Conservation (phyloP, 805 yeast species). For the Diddensiella caesifluorescens region DNA sequence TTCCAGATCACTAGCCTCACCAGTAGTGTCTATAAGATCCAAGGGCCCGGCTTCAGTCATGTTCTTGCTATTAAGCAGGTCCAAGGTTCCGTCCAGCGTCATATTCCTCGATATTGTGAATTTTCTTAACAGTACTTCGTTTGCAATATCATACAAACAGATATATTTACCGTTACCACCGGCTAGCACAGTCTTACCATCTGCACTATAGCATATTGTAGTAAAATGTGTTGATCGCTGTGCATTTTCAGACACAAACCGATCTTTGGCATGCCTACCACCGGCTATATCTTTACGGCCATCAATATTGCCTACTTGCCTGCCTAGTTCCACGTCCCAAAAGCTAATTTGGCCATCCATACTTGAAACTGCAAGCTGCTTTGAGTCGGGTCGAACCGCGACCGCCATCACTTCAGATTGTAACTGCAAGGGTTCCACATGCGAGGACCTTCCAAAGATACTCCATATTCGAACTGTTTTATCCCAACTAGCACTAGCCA, state of each 20-base stretch:
- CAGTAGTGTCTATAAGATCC: constrained; percentile 75
- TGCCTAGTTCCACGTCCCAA: constrained; percentile 78
- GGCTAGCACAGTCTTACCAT: constrained; percentile 81
- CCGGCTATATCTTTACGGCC: constrained; percentile 79
- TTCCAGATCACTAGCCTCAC: constrained; percentile 80
- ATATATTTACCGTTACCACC: constrained; percentile 91
- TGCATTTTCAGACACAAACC: constrained; percentile 75
- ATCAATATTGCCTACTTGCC: constrained; percentile 77
- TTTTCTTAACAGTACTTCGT: constrained; percentile 77
- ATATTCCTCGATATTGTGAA: constrained; percentile 84
- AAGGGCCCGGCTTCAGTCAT: constrained; percentile 86
- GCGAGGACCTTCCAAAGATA: constrained; percentile 78
- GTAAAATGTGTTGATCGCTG: constrained; percentile 80
- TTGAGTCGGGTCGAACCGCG: constrained; percentile 88
- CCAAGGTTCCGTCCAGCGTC: constrained; percentile 84
- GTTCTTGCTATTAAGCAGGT: constrained; percentile 68
- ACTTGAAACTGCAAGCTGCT: constrained; percentile 80
- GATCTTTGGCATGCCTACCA: constrained; percentile 78
- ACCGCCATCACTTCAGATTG: constrained; percentile 78
- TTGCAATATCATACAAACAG: constrained; percentile 83
- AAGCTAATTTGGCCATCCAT: constrained; percentile 81
- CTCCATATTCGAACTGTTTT: constrained; percentile 91
- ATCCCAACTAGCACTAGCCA: constrained; percentile 96
- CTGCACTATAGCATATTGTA: constrained; percentile 77
- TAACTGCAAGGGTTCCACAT: constrained; percentile 85